Evolutionary conservation across 176 grass and related monocot species (phyloP).

Genomic region (Triticum dicoccoides): DNA sequence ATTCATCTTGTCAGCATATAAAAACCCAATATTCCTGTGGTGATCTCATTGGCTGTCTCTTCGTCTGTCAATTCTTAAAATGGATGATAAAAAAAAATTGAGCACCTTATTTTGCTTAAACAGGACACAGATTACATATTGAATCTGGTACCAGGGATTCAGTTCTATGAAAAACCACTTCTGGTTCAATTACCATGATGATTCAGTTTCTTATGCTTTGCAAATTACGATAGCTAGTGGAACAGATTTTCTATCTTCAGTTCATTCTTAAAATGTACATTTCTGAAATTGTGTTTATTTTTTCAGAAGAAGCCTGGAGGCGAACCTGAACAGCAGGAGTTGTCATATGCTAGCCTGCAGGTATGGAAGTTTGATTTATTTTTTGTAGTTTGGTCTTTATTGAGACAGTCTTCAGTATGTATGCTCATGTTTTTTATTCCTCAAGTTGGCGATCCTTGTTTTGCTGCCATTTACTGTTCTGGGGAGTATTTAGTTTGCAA

Average conservation of each 20-base stretch:
- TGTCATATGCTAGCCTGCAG: constrained; percentile 71
- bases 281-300: not conserved
- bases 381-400: not conserved
- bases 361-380: constrained; percentile 36
- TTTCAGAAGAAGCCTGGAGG: constrained; percentile 65
- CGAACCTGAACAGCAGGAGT: constrained; percentile 41
- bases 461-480: not conserved
- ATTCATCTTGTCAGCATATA: no score
- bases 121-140: no score
- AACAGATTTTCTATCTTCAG: not conserved
- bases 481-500: no score
- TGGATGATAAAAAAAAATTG: no score
- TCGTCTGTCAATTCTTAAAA: no score
- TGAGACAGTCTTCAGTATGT: not conserved
- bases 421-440: constrained; percentile 7
- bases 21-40: no score
- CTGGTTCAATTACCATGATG: no score
- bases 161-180: no score
- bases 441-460: not conserved
- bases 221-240: not conserved
- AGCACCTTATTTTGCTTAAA: no score
- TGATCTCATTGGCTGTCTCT: no score
- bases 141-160: no score
- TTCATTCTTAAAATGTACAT: not conserved
- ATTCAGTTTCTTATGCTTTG: not conserved